Conservation (phyloP, 1,284 basidiomycete species). For the Neotropicomus parvogracilis region DNA sequence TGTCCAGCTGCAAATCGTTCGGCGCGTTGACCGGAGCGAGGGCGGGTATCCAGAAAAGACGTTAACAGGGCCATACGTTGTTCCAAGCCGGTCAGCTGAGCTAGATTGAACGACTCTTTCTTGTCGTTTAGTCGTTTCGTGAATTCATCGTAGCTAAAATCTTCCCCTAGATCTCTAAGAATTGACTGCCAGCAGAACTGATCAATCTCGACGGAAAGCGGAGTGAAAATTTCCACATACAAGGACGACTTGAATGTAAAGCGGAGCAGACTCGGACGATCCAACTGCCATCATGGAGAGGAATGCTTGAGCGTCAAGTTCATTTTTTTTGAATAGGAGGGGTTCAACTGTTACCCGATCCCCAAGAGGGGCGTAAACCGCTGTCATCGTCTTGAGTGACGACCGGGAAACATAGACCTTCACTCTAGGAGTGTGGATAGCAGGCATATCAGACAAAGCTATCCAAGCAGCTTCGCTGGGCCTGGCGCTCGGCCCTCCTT, state of each 20-base stretch:
- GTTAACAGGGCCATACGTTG: slow-evolving; percentile 56
- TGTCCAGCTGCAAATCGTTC: slow-evolving; percentile 50
- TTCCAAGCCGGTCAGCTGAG: slow-evolving; percentile 50
- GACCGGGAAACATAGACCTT: slow-evolving; percentile 61
- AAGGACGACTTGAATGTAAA: slow-evolving; percentile 64
- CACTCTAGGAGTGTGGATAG: slow-evolving; percentile 45
- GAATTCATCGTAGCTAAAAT: slow-evolving; percentile 46
- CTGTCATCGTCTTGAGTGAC: slow-evolving; percentile 56
- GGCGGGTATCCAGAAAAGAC: slow-evolving; percentile 44
- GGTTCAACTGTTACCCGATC: slow-evolving; percentile 49
- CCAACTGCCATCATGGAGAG: slow-evolving; percentile 66
- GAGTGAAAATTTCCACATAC: slow-evolving; percentile 34
- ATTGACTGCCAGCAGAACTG: slow-evolving; percentile 35
- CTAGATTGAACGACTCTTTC: slow-evolving; percentile 50
- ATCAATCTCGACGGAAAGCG: slow-evolving; percentile 14
- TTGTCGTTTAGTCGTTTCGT: slow-evolving; percentile 42
- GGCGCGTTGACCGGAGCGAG: slow-evolving; percentile 9
- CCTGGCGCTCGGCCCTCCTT: slow-evolving; percentile 52
- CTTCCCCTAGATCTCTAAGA: slow-evolving; percentile 47
- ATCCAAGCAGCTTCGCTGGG: slow-evolving; percentile 68
- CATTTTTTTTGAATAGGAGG: slow-evolving; percentile 53
- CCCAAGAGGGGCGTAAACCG: slow-evolving; percentile 53
- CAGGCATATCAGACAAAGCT: slow-evolving; percentile 38
- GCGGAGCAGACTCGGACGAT: slow-evolving; percentile 54
- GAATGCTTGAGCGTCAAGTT: slow-evolving; percentile 65